A percentile compares a stretch with the other conserved stretches of the same genome.
Evolutionary conservation across 495 filamentous ascomycete genomes (phyloP).

Genomic region (Daldinia loculata): DNA sequence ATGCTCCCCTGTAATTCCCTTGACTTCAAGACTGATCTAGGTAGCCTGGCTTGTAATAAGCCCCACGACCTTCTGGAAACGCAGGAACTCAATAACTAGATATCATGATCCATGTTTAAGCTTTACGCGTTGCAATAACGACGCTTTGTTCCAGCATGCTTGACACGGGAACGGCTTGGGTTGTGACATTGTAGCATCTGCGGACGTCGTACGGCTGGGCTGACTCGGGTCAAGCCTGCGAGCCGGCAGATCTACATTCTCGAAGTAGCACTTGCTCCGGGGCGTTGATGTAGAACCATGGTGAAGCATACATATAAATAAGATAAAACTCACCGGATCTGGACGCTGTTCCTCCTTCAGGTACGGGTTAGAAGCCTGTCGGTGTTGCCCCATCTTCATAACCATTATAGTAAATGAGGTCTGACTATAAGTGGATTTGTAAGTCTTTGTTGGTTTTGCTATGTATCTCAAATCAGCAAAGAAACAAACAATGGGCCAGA

Average conservation of each 20-base stretch:
- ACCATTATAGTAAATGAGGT: constrained; percentile 32
- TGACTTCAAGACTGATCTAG: constrained; percentile 42
- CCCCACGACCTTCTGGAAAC: constrained; percentile 39
- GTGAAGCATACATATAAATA: constrained; percentile 7
- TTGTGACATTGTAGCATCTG: constrained; percentile 12
- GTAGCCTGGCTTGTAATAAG: constrained; percentile 39
- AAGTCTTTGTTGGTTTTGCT: constrained; percentile 20
- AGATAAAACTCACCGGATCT: constrained; percentile 43
- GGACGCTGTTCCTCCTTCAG: constrained; percentile 44
- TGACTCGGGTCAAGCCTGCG: constrained; percentile 32
- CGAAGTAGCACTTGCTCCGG: constrained; percentile 35
- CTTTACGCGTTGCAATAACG: constrained; percentile 20
- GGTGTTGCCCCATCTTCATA: constrained; percentile 48
- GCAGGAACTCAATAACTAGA: constrained; percentile 27
- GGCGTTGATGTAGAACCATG: constrained; percentile 12
- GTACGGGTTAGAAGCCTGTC: constrained; percentile 44
- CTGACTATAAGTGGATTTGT: constrained; percentile 5
- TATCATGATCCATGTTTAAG: constrained; percentile 28
- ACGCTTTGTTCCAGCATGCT: constrained; percentile 8
- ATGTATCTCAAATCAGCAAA: constrained; percentile 32
- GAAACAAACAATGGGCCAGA: constrained; percentile 25
- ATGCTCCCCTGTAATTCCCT: constrained; percentile 47
- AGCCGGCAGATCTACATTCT: constrained; percentile 35
- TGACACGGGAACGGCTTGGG: constrained; percentile 9
- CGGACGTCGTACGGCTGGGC: constrained; percentile 19